These are phyloP conservation scores for Naganishia vaughanmartiniae DNA, from an alignment of 768 basidiomycete species.

Conservation along the genomic window DNA sequence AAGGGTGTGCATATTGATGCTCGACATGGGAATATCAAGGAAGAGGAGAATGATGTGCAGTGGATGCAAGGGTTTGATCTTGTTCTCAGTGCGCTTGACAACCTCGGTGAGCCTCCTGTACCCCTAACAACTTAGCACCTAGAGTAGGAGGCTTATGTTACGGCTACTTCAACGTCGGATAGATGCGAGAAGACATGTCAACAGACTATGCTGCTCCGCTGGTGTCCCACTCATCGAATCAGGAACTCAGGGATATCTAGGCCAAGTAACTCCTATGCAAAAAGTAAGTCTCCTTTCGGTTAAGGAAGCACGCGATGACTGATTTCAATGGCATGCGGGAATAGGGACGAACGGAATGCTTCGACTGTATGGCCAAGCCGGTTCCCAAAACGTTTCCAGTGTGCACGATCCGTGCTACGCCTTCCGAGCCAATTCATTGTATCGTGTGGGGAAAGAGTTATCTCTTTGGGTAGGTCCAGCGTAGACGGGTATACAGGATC, in stretches of 20 bases:
- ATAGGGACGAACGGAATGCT: constrained; percentile 87
- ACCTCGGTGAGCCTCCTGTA: constrained; percentile 66
- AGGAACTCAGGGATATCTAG: constrained; percentile 93
- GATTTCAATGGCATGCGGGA: background rate
- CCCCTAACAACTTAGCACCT: background rate
- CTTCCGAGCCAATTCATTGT: constrained; percentile 95
- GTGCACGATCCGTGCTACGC: constrained; percentile 95
- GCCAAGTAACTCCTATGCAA: constrained; percentile 90
- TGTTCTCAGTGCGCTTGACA: constrained; percentile 93
- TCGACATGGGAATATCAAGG: constrained; percentile 93
- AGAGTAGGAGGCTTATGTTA: too few species aligned
- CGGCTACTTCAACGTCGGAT: background rate
- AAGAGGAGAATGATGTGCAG: constrained; percentile 76
- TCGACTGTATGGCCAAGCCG: constrained; percentile 90
- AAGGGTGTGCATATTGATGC: constrained; percentile 83
- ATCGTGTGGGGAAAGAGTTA: constrained; percentile 99
- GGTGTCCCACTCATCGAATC: constrained; percentile 87
- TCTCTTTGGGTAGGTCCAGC: constrained; percentile 72
- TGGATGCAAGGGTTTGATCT: constrained; percentile 92
- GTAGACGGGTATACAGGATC: background rate
- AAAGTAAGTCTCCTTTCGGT: constrained; percentile 58
- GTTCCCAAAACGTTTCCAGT: constrained; percentile 94
- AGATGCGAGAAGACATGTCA: constrained; percentile 94
- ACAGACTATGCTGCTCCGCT: constrained; percentile 95
- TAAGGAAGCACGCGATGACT: background rate